Base-by-base conservation (phyloP, 371 early-diverging fungal genomes). In the Syncephalastrum contaminatum region DNA sequence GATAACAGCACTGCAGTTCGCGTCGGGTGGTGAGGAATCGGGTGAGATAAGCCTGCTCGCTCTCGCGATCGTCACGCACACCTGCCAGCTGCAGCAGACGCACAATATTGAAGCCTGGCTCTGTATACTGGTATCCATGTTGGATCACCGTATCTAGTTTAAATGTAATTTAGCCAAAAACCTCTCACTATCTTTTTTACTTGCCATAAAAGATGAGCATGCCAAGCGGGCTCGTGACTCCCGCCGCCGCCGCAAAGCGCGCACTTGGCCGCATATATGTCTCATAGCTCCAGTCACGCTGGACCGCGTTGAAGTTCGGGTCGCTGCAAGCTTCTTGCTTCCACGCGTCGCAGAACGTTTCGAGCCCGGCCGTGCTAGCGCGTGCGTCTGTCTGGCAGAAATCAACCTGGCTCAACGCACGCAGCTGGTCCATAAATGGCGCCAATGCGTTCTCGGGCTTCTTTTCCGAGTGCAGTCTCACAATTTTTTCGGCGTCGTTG, bases 181-280 rank as follows among this genome's bases (percentile, higher is more conserved):
- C n/a, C n/a, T n/a, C 24, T 43, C 6, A 3, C 6, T 22, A 10
- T 20, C 16, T 24, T 40, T 48, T 40, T 14, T 45, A 19, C 18
- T 36, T 65, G 67, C 73, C 75, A 51, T 75, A 75, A 43, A 75
- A 75, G 14, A 75, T 72, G n/a, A 72, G 66, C 54, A 56, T 62
- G 16, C 76, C 72, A 36, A 75, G 60, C 3, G 60, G 51, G 25
- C 68, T 66, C 0, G 53, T 41, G 8, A 75, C 55, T 2, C 61
- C 62, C 52, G 13, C 53, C 12, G 57, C 58, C 12, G 70, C 66
- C 18, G 76, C 76, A 55, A 69, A 75, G 10, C 66, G 56, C 12
- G 66, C 64, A 42, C 72, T 66, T 20, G 76, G 72, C 1, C 62
- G 4, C 54, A 72, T 60, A 18, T 75, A 75, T 15, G 60, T 61